Conservation (phyloP, 371 early-diverging fungal genomes). For the Mucor plumbeus region DNA sequence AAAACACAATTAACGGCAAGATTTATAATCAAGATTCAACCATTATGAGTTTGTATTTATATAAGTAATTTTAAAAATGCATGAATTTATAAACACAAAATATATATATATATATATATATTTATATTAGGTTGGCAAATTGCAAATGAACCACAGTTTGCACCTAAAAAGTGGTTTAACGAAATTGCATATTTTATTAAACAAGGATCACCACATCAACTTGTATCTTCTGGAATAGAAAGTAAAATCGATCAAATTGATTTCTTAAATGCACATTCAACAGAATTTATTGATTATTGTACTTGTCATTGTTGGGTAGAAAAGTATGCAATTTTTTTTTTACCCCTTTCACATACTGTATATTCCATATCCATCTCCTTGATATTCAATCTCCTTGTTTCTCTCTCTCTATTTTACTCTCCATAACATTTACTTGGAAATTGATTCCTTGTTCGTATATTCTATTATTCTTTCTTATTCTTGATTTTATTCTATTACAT, state of each 20-base stretch:
- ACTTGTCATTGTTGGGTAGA: conserved; percentile 66
- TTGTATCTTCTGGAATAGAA: conserved; percentile 62
- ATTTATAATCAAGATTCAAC: conserved; percentile 44
- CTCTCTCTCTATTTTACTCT: not conserved
- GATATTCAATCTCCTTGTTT: not conserved
- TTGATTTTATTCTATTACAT: not conserved
- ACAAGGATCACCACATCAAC: conserved; percentile 48
- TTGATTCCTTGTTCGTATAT: not conserved
- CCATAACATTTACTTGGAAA: too few species aligned
- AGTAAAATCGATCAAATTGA: conserved; percentile 51
- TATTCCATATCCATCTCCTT: not conserved
- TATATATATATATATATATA: too few species aligned
- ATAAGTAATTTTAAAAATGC: not conserved
- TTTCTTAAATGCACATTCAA: conserved; percentile 54
- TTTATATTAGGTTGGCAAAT: conserved; percentile 50
- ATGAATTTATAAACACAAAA: not conserved
- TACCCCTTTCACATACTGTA: not conserved
- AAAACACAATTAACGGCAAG: conserved; percentile 46
- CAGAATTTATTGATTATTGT: conserved; percentile 53
- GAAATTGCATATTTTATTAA: conserved; percentile 55
- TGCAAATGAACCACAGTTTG: conserved; percentile 51
- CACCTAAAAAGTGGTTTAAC: conserved; percentile 52
- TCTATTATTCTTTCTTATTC: too few species aligned
- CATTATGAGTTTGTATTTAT: conserved; percentile 38
- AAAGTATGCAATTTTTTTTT: conserved; percentile 40